These are phyloP conservation scores for Leccinum subtestaceum DNA, from an alignment of 768 basidiomycete genomes.

Conservation along the genomic window DNA sequence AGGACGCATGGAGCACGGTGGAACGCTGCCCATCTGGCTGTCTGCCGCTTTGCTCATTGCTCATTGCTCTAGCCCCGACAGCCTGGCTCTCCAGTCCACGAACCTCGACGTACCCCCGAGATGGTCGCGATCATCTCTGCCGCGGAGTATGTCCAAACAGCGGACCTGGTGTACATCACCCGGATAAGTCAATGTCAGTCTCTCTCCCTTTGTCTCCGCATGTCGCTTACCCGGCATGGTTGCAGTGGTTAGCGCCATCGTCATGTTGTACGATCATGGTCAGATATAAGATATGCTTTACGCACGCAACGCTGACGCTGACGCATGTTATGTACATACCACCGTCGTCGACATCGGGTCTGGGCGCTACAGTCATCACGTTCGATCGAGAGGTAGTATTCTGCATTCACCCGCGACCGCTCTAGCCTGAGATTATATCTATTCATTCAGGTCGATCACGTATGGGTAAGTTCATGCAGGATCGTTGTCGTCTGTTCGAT, in stretches of 20 bases:
- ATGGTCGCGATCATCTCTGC: not conserved
- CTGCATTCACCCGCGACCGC: not conserved
- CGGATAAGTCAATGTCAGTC: constrained; percentile 13
- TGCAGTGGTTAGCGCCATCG: constrained; percentile 3
- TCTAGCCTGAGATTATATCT: not conserved
- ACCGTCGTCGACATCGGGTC: not conserved
- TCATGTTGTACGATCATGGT: constrained; percentile 23
- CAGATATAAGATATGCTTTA: not conserved
- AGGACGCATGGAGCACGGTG: not conserved
- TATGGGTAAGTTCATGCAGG: constrained; percentile 17
- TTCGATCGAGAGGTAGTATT: constrained; percentile 17
- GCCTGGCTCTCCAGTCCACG: not conserved
- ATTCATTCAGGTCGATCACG: constrained; percentile 12
- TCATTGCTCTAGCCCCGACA: not conserved
- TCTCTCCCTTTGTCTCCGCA: not conserved
- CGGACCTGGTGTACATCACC: constrained; percentile 2
- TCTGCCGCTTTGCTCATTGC: not conserved
- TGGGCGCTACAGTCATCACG: constrained; percentile 11
- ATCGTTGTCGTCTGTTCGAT: not conserved
- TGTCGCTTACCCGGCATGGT: not conserved
- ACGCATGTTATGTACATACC: not conserved
- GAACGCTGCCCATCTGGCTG: not conserved
- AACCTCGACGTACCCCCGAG: not conserved
- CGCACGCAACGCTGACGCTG: not conserved
- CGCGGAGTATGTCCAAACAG: not conserved